Evolutionary conservation across 2,329 filamentous ascomycete species (phyloP).

Genomic region (Cytospora piceae): DNA sequence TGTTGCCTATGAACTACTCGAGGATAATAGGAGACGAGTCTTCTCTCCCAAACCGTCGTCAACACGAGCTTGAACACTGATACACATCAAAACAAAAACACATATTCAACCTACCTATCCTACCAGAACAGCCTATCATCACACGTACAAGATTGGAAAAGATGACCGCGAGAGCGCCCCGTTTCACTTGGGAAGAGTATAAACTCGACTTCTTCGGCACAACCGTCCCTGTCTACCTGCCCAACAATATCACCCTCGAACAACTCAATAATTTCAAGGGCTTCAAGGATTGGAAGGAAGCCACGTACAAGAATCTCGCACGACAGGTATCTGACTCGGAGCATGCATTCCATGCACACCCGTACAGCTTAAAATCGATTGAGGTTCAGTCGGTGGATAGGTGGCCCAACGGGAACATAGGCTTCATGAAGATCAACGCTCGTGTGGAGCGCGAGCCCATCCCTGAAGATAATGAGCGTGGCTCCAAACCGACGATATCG

Average conservation of each 20-base stretch:
- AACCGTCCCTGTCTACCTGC: background rate
- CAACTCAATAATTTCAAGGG: background rate
- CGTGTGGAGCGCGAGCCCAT: conserved; percentile 37
- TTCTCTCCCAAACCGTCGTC: background rate
- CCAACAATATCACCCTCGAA: background rate
- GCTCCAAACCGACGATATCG: background rate
- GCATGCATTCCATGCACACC: conserved; percentile 59
- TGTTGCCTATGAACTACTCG: background rate
- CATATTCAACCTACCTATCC: too few relatives aligned
- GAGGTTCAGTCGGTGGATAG: conserved; percentile 59
- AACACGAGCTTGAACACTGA: background rate
- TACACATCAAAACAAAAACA: too few relatives aligned
- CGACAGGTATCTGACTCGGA: conserved; percentile 44
- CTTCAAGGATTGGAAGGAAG: conserved; percentile 52
- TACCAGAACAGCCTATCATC: background rate
- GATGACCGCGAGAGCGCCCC: background rate
- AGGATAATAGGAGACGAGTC: background rate
- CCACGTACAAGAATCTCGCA: conserved; percentile 50
- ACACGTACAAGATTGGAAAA: background rate
- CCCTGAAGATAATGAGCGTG: background rate
- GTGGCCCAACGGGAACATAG: conserved; percentile 51
- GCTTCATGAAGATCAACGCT: conserved; percentile 61
- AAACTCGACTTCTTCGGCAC: conserved; percentile 9
- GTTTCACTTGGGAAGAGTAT: background rate
- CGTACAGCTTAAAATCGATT: conserved; percentile 55